Percentiles rank a stretch among this genome's conserved stretches.
phyloP scores from a whole-genome alignment of 2,329 filamentous ascomycete genomes.

The Epicoccum sorghinum region DNA sequence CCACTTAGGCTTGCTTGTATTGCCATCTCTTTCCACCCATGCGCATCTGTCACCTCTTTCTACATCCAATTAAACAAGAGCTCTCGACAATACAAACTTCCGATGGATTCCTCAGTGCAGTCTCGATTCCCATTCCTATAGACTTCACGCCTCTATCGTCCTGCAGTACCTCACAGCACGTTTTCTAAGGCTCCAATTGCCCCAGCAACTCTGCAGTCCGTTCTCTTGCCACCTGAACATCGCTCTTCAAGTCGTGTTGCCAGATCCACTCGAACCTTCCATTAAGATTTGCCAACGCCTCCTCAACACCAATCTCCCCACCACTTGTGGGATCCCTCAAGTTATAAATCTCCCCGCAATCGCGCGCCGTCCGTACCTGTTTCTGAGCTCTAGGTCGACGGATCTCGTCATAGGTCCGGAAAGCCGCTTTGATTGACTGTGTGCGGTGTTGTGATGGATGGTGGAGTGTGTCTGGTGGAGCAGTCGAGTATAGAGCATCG shows the following conservation, averaged over 20 bases:
- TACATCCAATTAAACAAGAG: too few species aligned
- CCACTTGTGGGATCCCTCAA: constrained; percentile 2
- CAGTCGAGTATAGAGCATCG: background rate
- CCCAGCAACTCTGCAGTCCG: background rate
- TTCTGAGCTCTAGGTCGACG: constrained; percentile 27
- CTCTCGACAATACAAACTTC: too few species aligned
- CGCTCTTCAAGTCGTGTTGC: constrained; percentile 24
- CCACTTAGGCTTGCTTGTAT: too few species aligned
- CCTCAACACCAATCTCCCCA: constrained; percentile 3
- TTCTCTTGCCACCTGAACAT: constrained; percentile 8
- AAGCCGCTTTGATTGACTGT: constrained; percentile 14
- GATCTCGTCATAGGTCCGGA: constrained; percentile 27
- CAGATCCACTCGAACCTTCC: constrained; percentile 28
- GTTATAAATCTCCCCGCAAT: constrained; percentile 24
- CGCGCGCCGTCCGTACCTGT: constrained; percentile 21
- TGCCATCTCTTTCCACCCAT: too few species aligned
- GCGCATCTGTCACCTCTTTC: too few species aligned
- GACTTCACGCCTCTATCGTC: too few species aligned
- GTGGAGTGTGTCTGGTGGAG: background rate
- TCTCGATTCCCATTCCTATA: too few species aligned
- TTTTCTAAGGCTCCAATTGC: background rate
- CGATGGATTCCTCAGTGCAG: too few species aligned
- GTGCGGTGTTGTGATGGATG: background rate
- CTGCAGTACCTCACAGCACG: too few species aligned
- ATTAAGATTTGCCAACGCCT: constrained; percentile 16